These are phyloP conservation scores for Phytophthora crassamura DNA, from an alignment of 352 stramenopile genomes.

Conservation along the genomic window DNA sequence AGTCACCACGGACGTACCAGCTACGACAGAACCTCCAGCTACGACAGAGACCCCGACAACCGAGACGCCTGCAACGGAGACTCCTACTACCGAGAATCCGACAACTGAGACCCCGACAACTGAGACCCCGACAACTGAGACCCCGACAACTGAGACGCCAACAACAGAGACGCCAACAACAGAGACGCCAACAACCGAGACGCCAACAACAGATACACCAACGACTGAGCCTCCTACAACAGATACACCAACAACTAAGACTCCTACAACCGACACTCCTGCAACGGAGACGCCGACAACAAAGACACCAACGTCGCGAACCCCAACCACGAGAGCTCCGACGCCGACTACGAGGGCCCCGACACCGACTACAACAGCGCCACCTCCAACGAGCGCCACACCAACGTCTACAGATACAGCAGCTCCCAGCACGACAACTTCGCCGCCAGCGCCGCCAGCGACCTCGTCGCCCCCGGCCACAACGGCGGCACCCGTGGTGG, in stretches of 20 bases:
- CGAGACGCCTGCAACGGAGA: neutral
- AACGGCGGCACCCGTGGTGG: conserved; percentile 24
- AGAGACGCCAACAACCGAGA: too few species aligned
- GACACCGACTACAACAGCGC: conserved; percentile 1
- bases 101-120: too few species aligned
- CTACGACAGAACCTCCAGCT: neutral
- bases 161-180: too few species aligned
- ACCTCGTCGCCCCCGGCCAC: conserved; percentile 8
- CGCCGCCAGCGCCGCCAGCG: conserved; percentile 8
- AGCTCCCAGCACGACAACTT: neutral
- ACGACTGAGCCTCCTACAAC: too few species aligned
- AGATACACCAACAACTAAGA: too few species aligned
- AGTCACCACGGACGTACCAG: neutral
- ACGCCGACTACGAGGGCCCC: conserved; percentile 2
- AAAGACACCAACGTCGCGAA: too few species aligned
- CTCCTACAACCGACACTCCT: too few species aligned
- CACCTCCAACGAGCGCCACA: neutral
- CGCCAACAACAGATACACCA: too few species aligned
- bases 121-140: too few species aligned
- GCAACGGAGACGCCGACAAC: too few species aligned
- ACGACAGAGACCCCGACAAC: neutral
- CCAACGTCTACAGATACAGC: neutral
- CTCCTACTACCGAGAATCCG: neutral
- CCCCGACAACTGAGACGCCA: too few species aligned
- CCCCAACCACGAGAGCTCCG: neutral